Evolutionary conservation across 345 rosid species (phyloP).

Genomic region (Conringia planisiliqua): DNA sequence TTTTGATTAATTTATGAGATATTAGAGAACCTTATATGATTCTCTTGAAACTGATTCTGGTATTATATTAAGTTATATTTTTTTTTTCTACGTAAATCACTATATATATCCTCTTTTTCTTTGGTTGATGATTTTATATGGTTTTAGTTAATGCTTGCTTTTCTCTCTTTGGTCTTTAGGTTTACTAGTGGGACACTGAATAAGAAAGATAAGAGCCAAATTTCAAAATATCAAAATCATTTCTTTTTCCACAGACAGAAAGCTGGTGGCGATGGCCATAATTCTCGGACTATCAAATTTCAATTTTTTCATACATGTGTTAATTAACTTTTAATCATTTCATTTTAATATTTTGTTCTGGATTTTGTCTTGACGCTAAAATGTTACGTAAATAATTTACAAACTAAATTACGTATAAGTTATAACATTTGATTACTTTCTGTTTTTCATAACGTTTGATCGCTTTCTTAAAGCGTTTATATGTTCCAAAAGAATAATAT

Average conservation of each 20-base stretch:
- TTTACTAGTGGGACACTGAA: conserved; percentile 31
- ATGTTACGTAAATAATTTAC: background rate
- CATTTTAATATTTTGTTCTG: background rate
- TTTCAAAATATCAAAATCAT: conserved; percentile 13
- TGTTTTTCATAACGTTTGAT: background rate
- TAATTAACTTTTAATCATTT: background rate
- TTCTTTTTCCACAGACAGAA: conserved; percentile 16
- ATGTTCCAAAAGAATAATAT: background rate
- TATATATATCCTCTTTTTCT: conserved; percentile 8
- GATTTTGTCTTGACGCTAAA: conserved; percentile 5
- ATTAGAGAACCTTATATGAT: conserved; percentile 12
- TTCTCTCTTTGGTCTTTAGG: conserved; percentile 32
- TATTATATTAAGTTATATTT: background rate
- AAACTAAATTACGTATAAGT: conserved; percentile 11
- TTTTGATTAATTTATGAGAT: conserved; percentile 27
- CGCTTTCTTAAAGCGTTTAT: background rate
- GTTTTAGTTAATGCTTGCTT: conserved; percentile 26
- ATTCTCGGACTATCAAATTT: conserved; percentile 14
- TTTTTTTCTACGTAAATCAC: conserved; percentile 10
- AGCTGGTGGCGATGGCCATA: conserved; percentile 26
- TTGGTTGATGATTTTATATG: conserved; percentile 3
- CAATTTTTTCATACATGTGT: background rate
- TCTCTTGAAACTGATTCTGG: conserved; percentile 10
- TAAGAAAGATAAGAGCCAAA: conserved; percentile 25
- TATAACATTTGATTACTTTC: background rate